phyloP scores from a whole-genome alignment of 1,284 basidiomycete species.

The Microbotryomycetes sp. region DNA sequence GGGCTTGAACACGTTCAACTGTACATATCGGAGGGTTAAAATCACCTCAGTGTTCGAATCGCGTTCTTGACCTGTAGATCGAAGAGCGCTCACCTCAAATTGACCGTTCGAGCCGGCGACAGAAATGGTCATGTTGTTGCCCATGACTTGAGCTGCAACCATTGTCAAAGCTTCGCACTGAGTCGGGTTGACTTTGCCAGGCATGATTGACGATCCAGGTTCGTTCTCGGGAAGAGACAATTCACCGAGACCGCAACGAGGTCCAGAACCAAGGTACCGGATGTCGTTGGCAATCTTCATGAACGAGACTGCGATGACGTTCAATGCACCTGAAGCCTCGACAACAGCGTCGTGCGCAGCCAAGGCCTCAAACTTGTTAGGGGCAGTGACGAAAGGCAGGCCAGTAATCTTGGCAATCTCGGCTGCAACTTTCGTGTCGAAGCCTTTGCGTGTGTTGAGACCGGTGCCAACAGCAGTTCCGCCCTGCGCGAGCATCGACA shows the following conservation, averaged over 20 bases:
- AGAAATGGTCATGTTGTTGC: conserved; percentile 90
- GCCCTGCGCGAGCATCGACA: conserved; percentile 90
- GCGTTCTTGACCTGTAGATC: neutral
- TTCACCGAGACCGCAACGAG: conserved; percentile 95
- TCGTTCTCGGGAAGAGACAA: conserved; percentile 95
- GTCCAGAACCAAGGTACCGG: conserved; percentile 93
- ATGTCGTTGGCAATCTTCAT: conserved; percentile 99
- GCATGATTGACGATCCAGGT: conserved; percentile 99
- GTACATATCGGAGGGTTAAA: neutral
- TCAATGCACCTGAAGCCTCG: conserved; percentile 92
- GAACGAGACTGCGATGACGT: conserved; percentile 85
- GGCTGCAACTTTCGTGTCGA: conserved; percentile 86
- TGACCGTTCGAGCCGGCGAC: conserved; percentile 92
- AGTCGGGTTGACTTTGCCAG: conserved; percentile 99
- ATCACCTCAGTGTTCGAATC: neutral
- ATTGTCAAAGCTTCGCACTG: conserved; percentile 99
- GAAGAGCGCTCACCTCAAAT: conserved; percentile 64
- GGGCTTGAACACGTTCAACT: conserved; percentile 99
- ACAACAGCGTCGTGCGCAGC: conserved; percentile 96
- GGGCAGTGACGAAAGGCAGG: conserved; percentile 85
- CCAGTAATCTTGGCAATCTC: conserved; percentile 91
- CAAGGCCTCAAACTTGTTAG: conserved; percentile 99
- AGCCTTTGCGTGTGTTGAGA: conserved; percentile 92
- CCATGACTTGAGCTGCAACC: conserved; percentile 98
- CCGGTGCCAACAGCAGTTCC: conserved; percentile 98